phyloP scores from a whole-genome alignment of 805 yeast genomes.

The Phaffomyces antillensis region DNA sequence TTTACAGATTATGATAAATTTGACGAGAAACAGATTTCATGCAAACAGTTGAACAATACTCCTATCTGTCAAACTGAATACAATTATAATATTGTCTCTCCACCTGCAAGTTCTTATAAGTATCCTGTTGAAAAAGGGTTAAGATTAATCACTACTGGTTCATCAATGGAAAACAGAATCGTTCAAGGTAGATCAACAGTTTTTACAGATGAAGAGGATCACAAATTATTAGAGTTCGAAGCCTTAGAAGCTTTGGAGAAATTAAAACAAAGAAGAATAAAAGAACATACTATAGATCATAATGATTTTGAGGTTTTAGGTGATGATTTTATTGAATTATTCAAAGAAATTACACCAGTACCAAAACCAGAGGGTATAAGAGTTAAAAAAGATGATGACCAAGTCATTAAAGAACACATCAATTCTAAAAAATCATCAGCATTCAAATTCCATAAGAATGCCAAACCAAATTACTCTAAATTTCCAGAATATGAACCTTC shows the following conservation, averaged over 20 bases:
- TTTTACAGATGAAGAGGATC: neutral
- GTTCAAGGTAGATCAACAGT: neutral
- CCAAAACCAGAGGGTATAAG: neutral
- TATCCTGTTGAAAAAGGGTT: slow-evolving; percentile 4
- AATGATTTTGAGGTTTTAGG: slow-evolving; percentile 10
- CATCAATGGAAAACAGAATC: slow-evolving; percentile 6
- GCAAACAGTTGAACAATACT: neutral
- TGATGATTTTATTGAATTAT: slow-evolving; percentile 2
- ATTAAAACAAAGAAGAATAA: slow-evolving; percentile 2
- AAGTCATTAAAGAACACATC: no score
- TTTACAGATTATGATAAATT: slow-evolving; percentile 1
- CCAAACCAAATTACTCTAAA: neutral
- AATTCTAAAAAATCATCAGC: neutral
- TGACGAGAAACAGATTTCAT: neutral
- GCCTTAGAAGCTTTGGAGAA: neutral
- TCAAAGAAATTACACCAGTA: neutral
- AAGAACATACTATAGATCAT: slow-evolving; percentile 12
- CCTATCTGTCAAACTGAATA: neutral
- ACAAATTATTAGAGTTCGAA: neutral
- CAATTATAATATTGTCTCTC: neutral
- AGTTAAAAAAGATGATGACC: neutral
- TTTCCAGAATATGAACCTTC: slow-evolving; percentile 1
- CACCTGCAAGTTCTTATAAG: neutral
- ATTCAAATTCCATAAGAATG: neutral
- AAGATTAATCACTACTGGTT: slow-evolving; percentile 14